Conservation (phyloP, 495 filamentous ascomycete species). For the Penicillium roqueforti region DNA sequence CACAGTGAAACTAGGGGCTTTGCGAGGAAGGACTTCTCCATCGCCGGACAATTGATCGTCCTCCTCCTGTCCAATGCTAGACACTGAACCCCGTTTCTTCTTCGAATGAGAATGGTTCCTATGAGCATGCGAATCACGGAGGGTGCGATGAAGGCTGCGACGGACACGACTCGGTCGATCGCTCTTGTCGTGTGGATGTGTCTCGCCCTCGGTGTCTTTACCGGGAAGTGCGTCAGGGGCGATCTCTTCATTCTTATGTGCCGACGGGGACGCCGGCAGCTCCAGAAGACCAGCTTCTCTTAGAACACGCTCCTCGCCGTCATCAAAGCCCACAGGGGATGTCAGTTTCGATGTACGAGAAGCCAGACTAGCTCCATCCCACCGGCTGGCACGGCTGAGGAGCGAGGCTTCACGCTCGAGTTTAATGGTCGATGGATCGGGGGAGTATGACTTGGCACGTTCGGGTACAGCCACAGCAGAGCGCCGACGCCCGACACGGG, state of each 20-base stretch:
- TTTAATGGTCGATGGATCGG: constrained; percentile 15
- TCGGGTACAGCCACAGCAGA: constrained; percentile 28
- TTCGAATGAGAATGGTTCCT: constrained; percentile 60
- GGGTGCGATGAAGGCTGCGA: constrained; percentile 88
- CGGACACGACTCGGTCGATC: constrained; percentile 59
- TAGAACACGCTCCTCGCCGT: constrained; percentile 48
- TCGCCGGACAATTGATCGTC: constrained; percentile 46
- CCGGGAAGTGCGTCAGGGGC: constrained; percentile 37
- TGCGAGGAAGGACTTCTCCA: constrained; percentile 67
- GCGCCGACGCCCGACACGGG: constrained; percentile 27
- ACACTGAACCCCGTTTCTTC: constrained; percentile 71
- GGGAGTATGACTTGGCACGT: constrained; percentile 29
- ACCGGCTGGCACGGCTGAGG: constrained; percentile 35
- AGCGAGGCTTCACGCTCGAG: constrained; percentile 39
- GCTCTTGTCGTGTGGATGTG: constrained; percentile 23
- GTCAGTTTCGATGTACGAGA: constrained; percentile 39
- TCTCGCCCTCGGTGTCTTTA: constrained; percentile 34
- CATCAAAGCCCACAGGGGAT: constrained; percentile 37
- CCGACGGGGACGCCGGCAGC: constrained; percentile 36
- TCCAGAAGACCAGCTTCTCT: constrained; percentile 46
- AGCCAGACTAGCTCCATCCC: constrained; percentile 37
- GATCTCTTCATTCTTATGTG: constrained; percentile 32
- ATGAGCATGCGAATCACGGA: constrained; percentile 72
- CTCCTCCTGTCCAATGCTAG: constrained; percentile 55
- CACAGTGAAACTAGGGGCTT: constrained; percentile 84